Base-by-base conservation (phyloP, 768 basidiomycete genomes). In the Polyporus arcularius region DNA sequence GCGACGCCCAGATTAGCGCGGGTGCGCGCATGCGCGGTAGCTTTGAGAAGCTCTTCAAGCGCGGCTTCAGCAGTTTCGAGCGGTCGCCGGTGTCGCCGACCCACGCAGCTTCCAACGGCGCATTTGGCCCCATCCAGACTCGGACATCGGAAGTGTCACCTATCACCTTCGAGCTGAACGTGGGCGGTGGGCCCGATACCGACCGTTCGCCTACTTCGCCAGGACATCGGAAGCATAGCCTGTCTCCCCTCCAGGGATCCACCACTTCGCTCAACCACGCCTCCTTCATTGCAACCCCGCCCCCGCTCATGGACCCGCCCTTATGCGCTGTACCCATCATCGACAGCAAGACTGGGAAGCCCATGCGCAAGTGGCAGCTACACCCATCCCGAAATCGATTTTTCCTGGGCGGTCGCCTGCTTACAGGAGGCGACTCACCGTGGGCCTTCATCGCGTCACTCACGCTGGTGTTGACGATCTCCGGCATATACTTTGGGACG, bases 341-440 rank as follows among this genome's bases (percentile, higher is more conserved):
- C 15, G 63, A 68, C 41, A 63, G 58, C 30, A 70, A 72, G 47
- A 81, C 80, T 0, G 75, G 76, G 7, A 76, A 78, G 49, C 72
- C 70, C 26, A 65, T 83, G 53, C 82, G 83, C 38, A 85, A 85
- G 54, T 87, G 88, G 72, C 76, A 86, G 63, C 72, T 79, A 18
- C 85, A 92, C 70, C 84, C 86, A 1, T 91, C 91, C 3, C 78
- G 85, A 57, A 95, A 94, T 74, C 78, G 77, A 43, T 96, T 94
- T 75, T 88, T 89, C 70, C 77, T 89, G 56, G 64, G 78, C 1
- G 95, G 96, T 0, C 83, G 78, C 58, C 61, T 94, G 10, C 73
- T 98, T 65, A 92, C 89, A 0, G 94, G 95, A 7, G 93, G 93
- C 1, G 96, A 98, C 75, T 83, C 85, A 18, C 88, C 89, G 0